Base-by-base conservation (phyloP, 1,139 yeast genomes). In the Candida sanyaensis region DNA sequence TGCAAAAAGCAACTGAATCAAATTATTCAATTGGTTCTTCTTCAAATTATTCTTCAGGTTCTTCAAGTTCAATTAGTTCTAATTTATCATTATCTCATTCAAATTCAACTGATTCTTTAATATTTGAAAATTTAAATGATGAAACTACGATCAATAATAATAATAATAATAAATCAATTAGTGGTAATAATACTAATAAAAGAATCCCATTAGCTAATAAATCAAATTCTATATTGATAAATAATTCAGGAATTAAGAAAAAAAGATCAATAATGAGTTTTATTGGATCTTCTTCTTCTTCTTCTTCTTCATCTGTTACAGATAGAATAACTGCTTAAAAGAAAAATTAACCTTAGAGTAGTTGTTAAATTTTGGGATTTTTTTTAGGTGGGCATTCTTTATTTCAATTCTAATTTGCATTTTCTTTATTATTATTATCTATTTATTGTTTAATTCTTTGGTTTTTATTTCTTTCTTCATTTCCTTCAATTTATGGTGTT, bases 121-220 rank as follows among this genome's bases (percentile, higher is more conserved):
- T 38, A 17, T 17, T 17, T 17, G 21, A 17, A 17, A 17, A 17
- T 17, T 17, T 3, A n/a, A 52, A 49, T 13, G 47, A 45, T n/a
- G 46, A n/a, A n/a, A n/a, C n/a, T n/a, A n/a, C n/a, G n/a, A n/a
- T n/a, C n/a, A n/a, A n/a, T n/a, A n/a, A 42, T 10, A 34, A 8
- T 23, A 34, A 17, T 34, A 13, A 34, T 8, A 9, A 12, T 12
- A 12, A 32, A 17, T 17, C 21, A 17, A 17, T 3, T 13, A 40
- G 21, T 13, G 37, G 21, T 42, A 31, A 36, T 11, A 32, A 38
- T 17, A 41, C 42, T 9, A 43, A 48, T 23, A 48, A 44, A 41
- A 53, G 65, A 49, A 43, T 53, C 13, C 68, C 69, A 27, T 58
- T 66, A 43, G 53, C 64, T 30, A 58, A 52, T 37, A 62, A 59